Evolutionary conservation across 768 basidiomycete genomes (phyloP), one percentile per base, ranked within the genome.

Genomic region (Guyanaporus albipodus): DNA sequence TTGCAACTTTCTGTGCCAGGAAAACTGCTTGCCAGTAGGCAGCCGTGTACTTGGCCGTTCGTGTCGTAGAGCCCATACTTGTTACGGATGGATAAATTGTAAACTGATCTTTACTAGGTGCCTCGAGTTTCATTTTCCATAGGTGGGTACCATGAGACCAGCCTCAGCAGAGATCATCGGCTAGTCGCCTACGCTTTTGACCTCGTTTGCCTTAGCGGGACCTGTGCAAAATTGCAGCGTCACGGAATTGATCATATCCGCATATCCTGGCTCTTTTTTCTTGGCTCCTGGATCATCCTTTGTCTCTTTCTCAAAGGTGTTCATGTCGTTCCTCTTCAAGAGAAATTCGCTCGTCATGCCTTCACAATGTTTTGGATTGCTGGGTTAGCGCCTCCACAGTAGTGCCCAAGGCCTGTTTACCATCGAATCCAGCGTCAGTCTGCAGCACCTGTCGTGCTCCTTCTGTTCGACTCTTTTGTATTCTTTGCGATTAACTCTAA

Each of bases 291-390:
- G 62, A 6, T 54, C 59, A 3, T 69, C 69, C 0, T 66, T 64
- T 59, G 67, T 31, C 64, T 72, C 38, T 70, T 73, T 50, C 66
- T 71, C 54, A 60, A 68, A 38, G 64, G 71, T 11, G 59, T 68
- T n/a, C 62, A 68, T 32, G 71, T 68, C 2, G 57, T 71, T 8
- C 70, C 64, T 50, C 37, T 58, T 28, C 22, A 54, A 7, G 54
- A 63, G 23, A 44, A 29, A 36, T 19, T 50, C 21, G 42, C 68
- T 33, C 27, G 58, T 11, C 29, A 47, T 23, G 14, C 54, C 24
- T 65, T 71, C 45, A 63, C 59, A 15, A 18, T 56, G 5, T 31
- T 72, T 19, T 73, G 72, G 72, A 23, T 71, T 19, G 54, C 40
- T 4, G 55, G 7, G 41, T 67, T 8, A 62, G 64, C 15, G 54